Percentiles rank a stretch among this genome's conserved stretches.
Evolutionary conservation across 2,329 filamentous ascomycete genomes (phyloP).

Genomic region (Huntiella decipiens): DNA sequence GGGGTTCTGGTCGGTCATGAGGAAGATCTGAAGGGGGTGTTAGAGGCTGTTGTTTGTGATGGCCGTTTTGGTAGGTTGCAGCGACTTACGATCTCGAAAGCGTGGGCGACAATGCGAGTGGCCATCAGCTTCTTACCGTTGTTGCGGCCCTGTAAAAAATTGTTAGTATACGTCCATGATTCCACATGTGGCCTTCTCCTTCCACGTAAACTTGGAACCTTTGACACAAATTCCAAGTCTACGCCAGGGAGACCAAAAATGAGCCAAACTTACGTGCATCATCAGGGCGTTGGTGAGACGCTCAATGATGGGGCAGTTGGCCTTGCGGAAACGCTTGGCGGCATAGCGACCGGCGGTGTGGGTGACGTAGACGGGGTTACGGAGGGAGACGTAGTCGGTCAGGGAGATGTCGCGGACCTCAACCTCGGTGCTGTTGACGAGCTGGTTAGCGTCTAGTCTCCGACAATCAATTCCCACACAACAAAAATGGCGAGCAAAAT

Average conservation of each 20-base stretch:
- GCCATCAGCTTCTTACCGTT: conserved; percentile 99
- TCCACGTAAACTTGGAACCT: neutral
- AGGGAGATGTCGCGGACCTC: conserved; percentile 99
- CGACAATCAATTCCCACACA: no score
- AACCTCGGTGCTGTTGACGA: conserved; percentile 43
- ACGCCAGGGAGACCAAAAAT: neutral
- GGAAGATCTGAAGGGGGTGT: conserved; percentile 59
- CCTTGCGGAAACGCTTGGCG: conserved; percentile 99
- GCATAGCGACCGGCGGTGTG: conserved; percentile 98
- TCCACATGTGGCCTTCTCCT: neutral
- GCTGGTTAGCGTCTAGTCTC: conserved; percentile 7
- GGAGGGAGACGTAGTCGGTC: conserved; percentile 99
- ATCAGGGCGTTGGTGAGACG: conserved; percentile 99
- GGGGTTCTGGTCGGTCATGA: conserved; percentile 99
- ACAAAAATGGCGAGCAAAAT: no score
- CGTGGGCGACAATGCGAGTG: conserved; percentile 95
- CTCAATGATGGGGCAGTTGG: conserved; percentile 99
- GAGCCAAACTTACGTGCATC: conserved; percentile 54
- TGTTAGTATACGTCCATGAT: conserved; percentile 3
- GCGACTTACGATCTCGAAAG: conserved; percentile 92
- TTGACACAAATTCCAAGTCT: neutral
- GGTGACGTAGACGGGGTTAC: conserved; percentile 94
- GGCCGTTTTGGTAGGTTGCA: neutral
- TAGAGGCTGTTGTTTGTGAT: conserved; percentile 13
- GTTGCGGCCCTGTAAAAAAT: conserved; percentile 99